phyloP scores from a whole-genome alignment of 208 protist species.

The Trypanosomatidae sp. region DNA sequence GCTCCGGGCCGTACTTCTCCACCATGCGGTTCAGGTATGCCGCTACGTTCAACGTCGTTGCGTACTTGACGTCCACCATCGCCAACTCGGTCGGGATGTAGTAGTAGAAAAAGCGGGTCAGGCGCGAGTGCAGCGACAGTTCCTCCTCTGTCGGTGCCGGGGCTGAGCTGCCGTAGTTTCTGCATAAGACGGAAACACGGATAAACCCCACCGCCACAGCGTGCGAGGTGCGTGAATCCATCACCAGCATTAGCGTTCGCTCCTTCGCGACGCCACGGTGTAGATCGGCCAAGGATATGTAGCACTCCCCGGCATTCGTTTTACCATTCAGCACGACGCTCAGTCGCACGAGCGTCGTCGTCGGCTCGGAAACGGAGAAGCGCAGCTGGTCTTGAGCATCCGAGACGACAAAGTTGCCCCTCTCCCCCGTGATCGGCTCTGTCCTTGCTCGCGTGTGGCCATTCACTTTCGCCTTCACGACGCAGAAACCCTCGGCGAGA shows the following conservation, averaged over 20 bases:
- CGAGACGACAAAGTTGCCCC: slow-evolving; percentile 49
- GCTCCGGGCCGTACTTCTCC: slow-evolving; percentile 76
- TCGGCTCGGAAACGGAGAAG: slow-evolving; percentile 49
- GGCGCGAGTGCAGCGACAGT: slow-evolving; percentile 42
- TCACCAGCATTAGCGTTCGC: slow-evolving; percentile 70
- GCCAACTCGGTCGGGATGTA: slow-evolving; percentile 63
- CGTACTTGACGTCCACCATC: slow-evolving; percentile 61
- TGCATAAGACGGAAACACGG: slow-evolving; percentile 51
- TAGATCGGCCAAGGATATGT: slow-evolving; percentile 54
- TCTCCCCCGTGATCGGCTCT: slow-evolving; percentile 24
- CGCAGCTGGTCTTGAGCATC: slow-evolving; percentile 30
- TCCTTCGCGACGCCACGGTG: slow-evolving; percentile 48
- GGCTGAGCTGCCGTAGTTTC: slow-evolving; percentile 49
- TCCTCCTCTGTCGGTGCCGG: slow-evolving; percentile 34
- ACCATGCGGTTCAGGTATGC: slow-evolving; percentile 59
- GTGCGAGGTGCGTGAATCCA: slow-evolving; percentile 30
- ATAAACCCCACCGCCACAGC: slow-evolving; percentile 63
- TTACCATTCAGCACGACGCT: slow-evolving; percentile 48
- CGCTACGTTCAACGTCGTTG: slow-evolving; percentile 62
- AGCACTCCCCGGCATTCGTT: slow-evolving; percentile 55
- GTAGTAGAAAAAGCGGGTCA: slow-evolving; percentile 73
- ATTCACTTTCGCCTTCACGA: slow-evolving; percentile 57
- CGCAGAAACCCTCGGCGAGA: slow-evolving; percentile 41
- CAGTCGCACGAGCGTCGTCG: slow-evolving; percentile 45
- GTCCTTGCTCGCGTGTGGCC: slow-evolving; percentile 42